phyloP scores from a whole-genome alignment of 805 yeast species.

The Yarrowia deformans region DNA sequence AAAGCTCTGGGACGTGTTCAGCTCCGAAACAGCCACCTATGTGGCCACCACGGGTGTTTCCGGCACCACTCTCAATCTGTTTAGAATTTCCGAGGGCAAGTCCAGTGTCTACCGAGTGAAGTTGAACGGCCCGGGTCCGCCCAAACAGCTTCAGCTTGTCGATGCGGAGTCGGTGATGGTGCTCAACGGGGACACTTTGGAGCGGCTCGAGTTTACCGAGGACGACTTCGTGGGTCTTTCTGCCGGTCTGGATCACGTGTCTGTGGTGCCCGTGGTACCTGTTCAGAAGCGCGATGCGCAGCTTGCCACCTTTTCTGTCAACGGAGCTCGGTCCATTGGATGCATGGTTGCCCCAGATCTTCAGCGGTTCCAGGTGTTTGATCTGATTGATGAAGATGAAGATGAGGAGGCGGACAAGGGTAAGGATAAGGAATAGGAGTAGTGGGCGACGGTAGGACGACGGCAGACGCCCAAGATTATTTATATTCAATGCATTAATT shows the following conservation, averaged over 20 bases:
- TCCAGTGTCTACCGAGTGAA: constrained; percentile 10
- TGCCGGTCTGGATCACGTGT: not conserved
- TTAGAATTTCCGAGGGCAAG: constrained; percentile 5
- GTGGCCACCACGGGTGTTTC: constrained; percentile 20
- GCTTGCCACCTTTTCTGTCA: constrained; percentile 23
- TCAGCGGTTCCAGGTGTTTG: constrained; percentile 27
- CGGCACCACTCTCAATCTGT: constrained; percentile 24
- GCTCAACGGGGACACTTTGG: not conserved
- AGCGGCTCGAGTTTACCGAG: not conserved
- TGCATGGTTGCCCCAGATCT: constrained; percentile 32
- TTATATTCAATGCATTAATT: constrained; percentile 14
- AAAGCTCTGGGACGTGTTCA: constrained; percentile 27
- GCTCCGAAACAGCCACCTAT: constrained; percentile 10
- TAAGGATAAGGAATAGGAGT: not conserved
- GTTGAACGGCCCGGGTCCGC: not conserved
- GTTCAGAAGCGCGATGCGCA: not conserved
- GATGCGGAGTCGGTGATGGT: constrained; percentile 16
- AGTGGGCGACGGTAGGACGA: not conserved
- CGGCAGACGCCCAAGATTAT: not conserved
- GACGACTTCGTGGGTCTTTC: not conserved
- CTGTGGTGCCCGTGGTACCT: not conserved
- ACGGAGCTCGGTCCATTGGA: constrained; percentile 17
- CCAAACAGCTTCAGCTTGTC: constrained; percentile 8
- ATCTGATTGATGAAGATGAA: constrained; percentile 8
- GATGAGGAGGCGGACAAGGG: not conserved